These are phyloP conservation scores for Cardiospermum halicacabum DNA, from an alignment of 345 rosid species.

Conservation along the genomic window DNA sequence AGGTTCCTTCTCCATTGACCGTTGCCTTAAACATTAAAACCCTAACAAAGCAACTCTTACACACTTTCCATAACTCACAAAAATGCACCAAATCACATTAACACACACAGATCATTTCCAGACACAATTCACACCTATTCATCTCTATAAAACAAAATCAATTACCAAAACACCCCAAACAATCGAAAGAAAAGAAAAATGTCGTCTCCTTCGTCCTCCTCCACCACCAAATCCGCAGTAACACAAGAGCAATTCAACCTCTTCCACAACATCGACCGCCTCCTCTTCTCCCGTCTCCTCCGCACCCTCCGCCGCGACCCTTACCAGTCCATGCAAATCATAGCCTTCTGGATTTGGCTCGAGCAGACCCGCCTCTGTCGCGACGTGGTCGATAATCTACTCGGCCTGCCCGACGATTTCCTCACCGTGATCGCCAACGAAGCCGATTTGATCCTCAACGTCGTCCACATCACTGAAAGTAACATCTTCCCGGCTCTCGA, in stretches of 20 bases:
- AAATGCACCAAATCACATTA: constrained; percentile 6
- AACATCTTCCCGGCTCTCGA: constrained; percentile 4
- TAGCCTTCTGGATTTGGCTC: constrained; percentile 59
- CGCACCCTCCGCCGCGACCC: constrained; percentile 39
- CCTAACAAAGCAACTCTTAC: constrained; percentile 4
- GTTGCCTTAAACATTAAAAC: constrained; percentile 7
- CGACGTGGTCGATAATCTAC: constrained; percentile 24
- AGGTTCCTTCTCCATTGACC: background rate
- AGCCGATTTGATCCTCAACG: constrained; percentile 36
- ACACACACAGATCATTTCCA: background rate
- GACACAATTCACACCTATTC: background rate
- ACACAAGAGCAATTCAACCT: constrained; percentile 36
- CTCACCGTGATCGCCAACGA: constrained; percentile 44
- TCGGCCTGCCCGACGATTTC: constrained; percentile 27
- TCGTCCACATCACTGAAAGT: constrained; percentile 36
- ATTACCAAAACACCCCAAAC: no score
- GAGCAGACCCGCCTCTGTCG: constrained; percentile 27
- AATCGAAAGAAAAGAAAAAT: background rate
- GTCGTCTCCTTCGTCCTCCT: constrained; percentile 4
- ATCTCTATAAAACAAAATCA: background rate
- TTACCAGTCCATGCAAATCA: constrained; percentile 39
- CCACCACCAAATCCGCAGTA: background rate
- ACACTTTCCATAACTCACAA: constrained; percentile 14
- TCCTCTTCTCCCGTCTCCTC: constrained; percentile 40
- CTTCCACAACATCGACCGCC: constrained; percentile 58